A percentile compares a stretch with the other conserved stretches of the same genome.
Conservation (phyloP, 352 stramenopile genomes). For the Phytophthora capsici region DNA sequence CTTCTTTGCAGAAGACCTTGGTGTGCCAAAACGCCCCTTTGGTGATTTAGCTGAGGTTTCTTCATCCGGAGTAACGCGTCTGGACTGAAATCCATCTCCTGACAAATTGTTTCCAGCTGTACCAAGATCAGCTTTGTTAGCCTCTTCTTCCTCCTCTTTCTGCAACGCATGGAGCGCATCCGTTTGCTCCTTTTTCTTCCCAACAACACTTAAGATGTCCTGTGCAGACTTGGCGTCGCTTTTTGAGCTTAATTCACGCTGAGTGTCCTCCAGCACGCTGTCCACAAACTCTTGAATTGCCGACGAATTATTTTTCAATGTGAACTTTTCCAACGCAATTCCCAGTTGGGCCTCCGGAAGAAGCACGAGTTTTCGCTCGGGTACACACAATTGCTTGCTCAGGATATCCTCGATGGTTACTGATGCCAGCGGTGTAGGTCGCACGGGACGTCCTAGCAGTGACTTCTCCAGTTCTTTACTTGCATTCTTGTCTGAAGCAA, state of each 20-base stretch:
- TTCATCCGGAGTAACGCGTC: conserved; percentile 1
- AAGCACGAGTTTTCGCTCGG: conserved; percentile 80
- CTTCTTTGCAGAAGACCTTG: conserved; percentile 19
- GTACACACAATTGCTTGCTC: conserved; percentile 58
- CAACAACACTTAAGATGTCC: conserved; percentile 69
- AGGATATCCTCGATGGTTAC: conserved; percentile 86
- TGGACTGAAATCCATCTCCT: conserved; percentile 21
- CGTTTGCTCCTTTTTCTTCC: conserved; percentile 67
- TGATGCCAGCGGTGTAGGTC: conserved; percentile 64
- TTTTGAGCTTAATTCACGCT: conserved; percentile 62
- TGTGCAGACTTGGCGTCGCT: conserved; percentile 59
- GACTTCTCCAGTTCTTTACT: conserved; percentile 42
- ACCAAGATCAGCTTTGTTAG: conserved; percentile 4
- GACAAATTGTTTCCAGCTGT: conserved; percentile 1
- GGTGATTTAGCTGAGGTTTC: conserved; percentile 8
- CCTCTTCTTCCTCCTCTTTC: conserved; percentile 53
- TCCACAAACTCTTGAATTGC: conserved; percentile 85
- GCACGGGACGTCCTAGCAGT: conserved; percentile 52
- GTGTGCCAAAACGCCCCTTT: conserved; percentile 34
- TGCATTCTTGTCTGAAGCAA: conserved; percentile 51
- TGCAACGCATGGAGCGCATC: conserved; percentile 61
- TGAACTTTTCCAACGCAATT: conserved; percentile 81
- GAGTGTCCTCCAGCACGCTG: conserved; percentile 69
- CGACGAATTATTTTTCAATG: conserved; percentile 80
- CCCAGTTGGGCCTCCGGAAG: conserved; percentile 72